These are phyloP conservation scores for Russula lepida DNA, from an alignment of 768 basidiomycete species.

Conservation along the genomic window DNA sequence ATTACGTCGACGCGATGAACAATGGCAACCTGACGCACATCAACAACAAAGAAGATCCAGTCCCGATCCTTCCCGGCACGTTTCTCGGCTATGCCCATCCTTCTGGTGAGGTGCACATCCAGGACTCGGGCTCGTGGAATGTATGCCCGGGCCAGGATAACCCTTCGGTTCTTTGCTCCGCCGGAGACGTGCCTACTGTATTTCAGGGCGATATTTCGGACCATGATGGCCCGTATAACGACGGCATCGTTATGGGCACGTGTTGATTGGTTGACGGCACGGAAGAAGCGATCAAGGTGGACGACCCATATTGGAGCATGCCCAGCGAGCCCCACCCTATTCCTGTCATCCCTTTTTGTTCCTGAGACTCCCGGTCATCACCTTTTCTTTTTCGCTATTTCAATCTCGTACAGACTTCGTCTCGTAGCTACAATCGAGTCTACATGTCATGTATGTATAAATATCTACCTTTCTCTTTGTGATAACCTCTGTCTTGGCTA, in stretches of 20 bases:
- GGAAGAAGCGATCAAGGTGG: neutral
- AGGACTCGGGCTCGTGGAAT: neutral
- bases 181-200: constrained; percentile 3
- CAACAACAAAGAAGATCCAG: constrained; percentile 20
- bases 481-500: too few species aligned
- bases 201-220: neutral
- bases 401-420: too few species aligned
- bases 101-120: constrained; percentile 20
- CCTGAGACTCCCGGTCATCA: too few species aligned
- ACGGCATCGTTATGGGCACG: constrained; percentile 10
- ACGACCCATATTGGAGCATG: too few species aligned
- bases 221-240: constrained; percentile 16
- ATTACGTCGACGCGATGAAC: constrained; percentile 19
- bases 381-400: too few species aligned
- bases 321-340: too few species aligned
- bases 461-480: too few species aligned
- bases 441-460: too few species aligned
- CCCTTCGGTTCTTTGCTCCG: constrained; percentile 3
- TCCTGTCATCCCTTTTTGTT: too few species aligned
- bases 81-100: constrained; percentile 20
- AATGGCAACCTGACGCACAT: constrained; percentile 12
- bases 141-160: constrained; percentile 13
- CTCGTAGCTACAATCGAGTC: too few species aligned
- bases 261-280: neutral
- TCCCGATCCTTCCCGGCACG: constrained; percentile 18